Evolutionary conservation across 129 eudicot species (phyloP).

Genomic region (Artemisia tridentata): DNA sequence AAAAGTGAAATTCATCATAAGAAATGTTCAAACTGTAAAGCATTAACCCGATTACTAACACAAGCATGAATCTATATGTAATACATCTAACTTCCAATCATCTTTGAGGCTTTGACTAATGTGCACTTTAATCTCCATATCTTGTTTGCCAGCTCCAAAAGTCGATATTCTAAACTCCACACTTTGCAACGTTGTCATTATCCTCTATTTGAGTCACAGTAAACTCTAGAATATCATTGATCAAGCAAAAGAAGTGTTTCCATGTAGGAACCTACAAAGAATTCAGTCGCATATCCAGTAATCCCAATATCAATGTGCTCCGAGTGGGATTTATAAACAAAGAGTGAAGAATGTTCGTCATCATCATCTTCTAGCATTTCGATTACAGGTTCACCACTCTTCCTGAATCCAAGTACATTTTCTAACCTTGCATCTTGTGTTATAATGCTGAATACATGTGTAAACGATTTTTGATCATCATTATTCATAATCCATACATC

Average conservation of each 20-base stretch:
- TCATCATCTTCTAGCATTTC: background rate
- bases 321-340: background rate
- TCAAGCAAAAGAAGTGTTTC: constrained; percentile 8
- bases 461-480: background rate
- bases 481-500: background rate
- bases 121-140: background rate
- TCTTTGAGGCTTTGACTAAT: background rate
- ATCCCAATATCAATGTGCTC: background rate
- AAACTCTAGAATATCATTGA: background rate
- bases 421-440: background rate
- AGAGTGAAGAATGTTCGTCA: background rate
- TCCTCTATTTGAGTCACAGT: background rate
- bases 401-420: background rate
- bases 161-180: constrained; percentile 4
- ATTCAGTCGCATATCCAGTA: background rate
- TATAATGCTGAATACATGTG: background rate
- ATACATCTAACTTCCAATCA: background rate
- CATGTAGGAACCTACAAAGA: background rate
- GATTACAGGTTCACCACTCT: background rate
- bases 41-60: background rate
- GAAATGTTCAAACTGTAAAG: background rate
- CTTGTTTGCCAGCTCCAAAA: background rate
- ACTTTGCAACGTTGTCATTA: background rate
- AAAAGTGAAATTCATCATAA: background rate
- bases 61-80: background rate